A percentile compares a stretch with the other conserved stretches of the same genome.
Conservation (phyloP, 1,284 basidiomycete genomes). For the Puccinia horiana region DNA sequence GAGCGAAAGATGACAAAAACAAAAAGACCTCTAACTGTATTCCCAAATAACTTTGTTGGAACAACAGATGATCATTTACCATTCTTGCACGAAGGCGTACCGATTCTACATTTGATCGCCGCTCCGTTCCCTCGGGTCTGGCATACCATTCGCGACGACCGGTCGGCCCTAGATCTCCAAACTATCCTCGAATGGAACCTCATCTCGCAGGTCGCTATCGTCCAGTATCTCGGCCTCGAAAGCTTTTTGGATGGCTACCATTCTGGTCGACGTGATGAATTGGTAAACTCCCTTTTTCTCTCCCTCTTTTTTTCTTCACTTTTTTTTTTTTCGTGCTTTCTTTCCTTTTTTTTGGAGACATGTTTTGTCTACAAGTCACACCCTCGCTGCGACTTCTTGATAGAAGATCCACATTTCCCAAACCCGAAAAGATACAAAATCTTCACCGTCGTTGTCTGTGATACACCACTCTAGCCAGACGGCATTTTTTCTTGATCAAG, state of each 20-base stretch:
- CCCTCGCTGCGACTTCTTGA: not conserved
- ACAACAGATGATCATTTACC: constrained; percentile 79
- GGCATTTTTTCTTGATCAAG: too few species aligned
- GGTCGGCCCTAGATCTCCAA: constrained; percentile 76
- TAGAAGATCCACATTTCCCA: too few species aligned
- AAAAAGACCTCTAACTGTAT: too few species aligned
- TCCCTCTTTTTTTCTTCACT: too few species aligned
- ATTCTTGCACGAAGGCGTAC: constrained; percentile 81
- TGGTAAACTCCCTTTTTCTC: not conserved
- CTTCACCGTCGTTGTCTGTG: too few species aligned
- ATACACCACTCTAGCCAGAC: not conserved
- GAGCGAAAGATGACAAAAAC: too few species aligned
- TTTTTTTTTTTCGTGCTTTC: not conserved
- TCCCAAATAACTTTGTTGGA: too few species aligned
- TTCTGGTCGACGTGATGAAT: constrained; percentile 22
- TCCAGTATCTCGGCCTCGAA: constrained; percentile 80
- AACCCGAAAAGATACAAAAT: too few species aligned
- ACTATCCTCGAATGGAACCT: constrained; percentile 88
- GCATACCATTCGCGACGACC: constrained; percentile 85
- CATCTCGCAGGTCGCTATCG: constrained; percentile 80
- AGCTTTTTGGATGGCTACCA: constrained; percentile 9
- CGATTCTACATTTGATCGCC: constrained; percentile 84
- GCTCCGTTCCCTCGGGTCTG: constrained; percentile 87
- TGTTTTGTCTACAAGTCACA: not conserved
- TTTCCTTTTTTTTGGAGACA: not conserved